Evolutionary conservation across 2,329 filamentous ascomycete species (phyloP), one percentile per base, ranked within the genome.

Genomic region (Aureobasidium pullulans): DNA sequence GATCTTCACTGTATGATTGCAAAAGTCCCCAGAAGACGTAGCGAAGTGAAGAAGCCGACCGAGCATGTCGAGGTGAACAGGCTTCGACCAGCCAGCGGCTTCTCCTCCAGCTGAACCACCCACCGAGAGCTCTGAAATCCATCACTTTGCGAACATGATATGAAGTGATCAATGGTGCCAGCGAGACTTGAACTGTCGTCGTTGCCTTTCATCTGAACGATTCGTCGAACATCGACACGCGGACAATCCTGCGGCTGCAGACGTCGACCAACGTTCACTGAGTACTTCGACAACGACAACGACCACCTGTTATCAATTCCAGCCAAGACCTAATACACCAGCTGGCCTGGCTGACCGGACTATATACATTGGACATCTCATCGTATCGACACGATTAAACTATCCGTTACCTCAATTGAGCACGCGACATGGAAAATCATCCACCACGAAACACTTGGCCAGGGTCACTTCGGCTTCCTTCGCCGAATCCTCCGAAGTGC

Each of bases 401-500:
- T 2, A 9, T 10, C 7, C 11, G 15, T 15, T n/a, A 15, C 23
- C 10, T 15, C 10, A 37, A 37, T 11, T 39, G 39, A 40, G 50
- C 50, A 54, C 50, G 50, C 50, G 50, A 56, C 52, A 56, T 56
- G 52, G 52, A 56, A 10, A 43, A 44, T 13, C 23, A n/a, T 6
- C 40, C 40, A 46, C 52, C 52, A n/a, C 39, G 52, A 56, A 56
- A 44, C 19, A 46, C 39, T 28, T 57, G 54, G 54, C 54, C 54
- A 57, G 54, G 54, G 54, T 57, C 54, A 43, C 54, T 57, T 52
- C 48, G 66, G 46, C 42, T 63, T 46, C 28, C 62, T 49, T 59
- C 64, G 61, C 48, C 60, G 6, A 57, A 62, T 11, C 66, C 67
- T 64, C 64, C 64, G 56, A 44, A 53, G 56, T 62, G 62, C 71